Base-by-base conservation (phyloP, 139 green algal genomes). In the Chlorella vulgaris region DNA sequence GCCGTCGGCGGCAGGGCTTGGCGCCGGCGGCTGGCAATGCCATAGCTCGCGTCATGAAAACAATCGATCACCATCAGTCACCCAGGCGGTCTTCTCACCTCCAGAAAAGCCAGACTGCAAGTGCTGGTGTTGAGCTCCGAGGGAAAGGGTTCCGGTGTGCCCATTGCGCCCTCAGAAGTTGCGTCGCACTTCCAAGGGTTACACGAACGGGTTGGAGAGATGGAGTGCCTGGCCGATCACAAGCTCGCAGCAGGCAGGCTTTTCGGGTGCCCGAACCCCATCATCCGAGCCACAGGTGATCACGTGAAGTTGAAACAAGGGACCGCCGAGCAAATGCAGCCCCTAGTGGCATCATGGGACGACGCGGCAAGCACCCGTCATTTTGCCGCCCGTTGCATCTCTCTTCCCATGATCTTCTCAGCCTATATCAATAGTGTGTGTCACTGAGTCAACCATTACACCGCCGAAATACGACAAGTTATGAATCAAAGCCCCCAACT, bases 121-220 rank as follows among this genome's bases (percentile, higher is more conserved):
- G 83, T 83, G 66, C 36, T 81, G 4, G 88, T 91, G 68, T 94
- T 93, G 28, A 94, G 80, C 63, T 92, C 81, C 21, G 62, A 84
- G 18, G 88, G 88, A 24, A 67, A 39, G 2, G 73, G 73, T 53
- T 79, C 63, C 2, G 33, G 15, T 29, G 55, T n/a, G 18, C 55
- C 21, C 55, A 65, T 65, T 29, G n/a, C 21, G 55, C 55, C 5
- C 55, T 21, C 10, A 55, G 13, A 10, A 55, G 47, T 15, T 55
- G n/a, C 28, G 22, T 21, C 28, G 55, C 55, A n/a, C 55, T 24
- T 10, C 47, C 13, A 55, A 24, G 13, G 47, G 13, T 55, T 55
- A 15, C 15, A 55, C 13, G 47, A 55, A 24, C 15, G 13, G 47
- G 13, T 55, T 55, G 47, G 10, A 55, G 47, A n/a, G 47, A 55